Conservation (phyloP, 129 eudicot genomes). For the Helichrysum umbraculigerum region DNA sequence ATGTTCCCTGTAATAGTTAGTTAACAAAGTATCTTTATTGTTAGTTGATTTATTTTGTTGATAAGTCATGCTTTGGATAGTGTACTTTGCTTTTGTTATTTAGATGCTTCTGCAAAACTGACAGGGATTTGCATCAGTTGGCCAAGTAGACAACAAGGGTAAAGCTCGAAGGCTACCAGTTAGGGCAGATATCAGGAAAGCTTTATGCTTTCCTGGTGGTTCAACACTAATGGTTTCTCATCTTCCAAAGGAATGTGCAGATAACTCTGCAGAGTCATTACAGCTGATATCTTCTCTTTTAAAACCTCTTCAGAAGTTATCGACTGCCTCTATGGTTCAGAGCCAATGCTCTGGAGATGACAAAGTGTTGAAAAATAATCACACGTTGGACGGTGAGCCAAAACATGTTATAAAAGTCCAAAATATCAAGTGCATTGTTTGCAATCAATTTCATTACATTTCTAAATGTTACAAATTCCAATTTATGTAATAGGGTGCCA, state of each 20-base stretch:
- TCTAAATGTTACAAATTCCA: slow-evolving; percentile 13
- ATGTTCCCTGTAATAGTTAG: not conserved
- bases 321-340: slow-evolving; percentile 18
- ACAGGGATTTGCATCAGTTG: slow-evolving; percentile 80
- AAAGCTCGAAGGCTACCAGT: slow-evolving; percentile 70
- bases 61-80: not conserved
- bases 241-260: slow-evolving; percentile 38
- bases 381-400: slow-evolving; percentile 34
- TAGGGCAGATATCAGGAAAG: slow-evolving; percentile 73
- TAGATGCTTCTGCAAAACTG: slow-evolving; percentile 15
- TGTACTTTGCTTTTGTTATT: slow-evolving; percentile 18
- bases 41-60: slow-evolving; percentile 13
- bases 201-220: slow-evolving; percentile 96
- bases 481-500: slow-evolving; percentile 33
- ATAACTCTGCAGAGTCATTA: slow-evolving; percentile 26
- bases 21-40: not conserved
- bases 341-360: slow-evolving; percentile 36
- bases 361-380: slow-evolving; percentile 23
- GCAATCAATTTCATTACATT: not conserved
- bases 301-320: slow-evolving; percentile 35
- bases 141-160: slow-evolving; percentile 80
- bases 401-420: not conserved
- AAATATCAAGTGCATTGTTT: not conserved
- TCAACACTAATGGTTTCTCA: slow-evolving; percentile 84
- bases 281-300: slow-evolving; percentile 31